A percentile compares a stretch with the other conserved stretches of the same genome.
phyloP scores from a whole-genome alignment of 345 rosid species.

The Triadica sebifera region DNA sequence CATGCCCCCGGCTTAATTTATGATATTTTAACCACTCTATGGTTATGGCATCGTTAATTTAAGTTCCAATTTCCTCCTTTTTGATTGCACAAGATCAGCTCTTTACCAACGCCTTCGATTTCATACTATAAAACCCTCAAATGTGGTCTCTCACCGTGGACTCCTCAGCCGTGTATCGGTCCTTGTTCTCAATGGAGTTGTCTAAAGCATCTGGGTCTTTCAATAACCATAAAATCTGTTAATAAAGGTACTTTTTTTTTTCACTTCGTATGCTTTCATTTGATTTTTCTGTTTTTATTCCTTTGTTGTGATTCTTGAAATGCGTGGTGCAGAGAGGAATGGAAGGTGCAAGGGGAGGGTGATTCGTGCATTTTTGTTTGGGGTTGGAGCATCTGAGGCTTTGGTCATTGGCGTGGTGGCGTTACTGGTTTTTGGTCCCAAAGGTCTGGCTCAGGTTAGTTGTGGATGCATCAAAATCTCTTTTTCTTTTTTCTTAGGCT shows the following conservation, averaged over 20 bases:
- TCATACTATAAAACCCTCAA: slow-evolving; percentile 34
- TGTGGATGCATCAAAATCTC: neutral
- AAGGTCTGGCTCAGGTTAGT: slow-evolving; percentile 96
- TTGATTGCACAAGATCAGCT: slow-evolving; percentile 36
- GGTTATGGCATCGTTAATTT: slow-evolving; percentile 52
- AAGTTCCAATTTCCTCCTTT: slow-evolving; percentile 23
- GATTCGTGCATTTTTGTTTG: slow-evolving; percentile 77
- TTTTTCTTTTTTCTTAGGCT: too few relatives aligned
- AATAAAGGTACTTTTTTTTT: slow-evolving; percentile 49
- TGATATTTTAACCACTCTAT: slow-evolving; percentile 20
- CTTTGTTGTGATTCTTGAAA: slow-evolving; percentile 4
- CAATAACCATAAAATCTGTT: slow-evolving; percentile 44
- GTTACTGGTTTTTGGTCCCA: slow-evolving; percentile 96
- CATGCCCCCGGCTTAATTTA: too few relatives aligned
- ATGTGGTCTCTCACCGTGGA: slow-evolving; percentile 29
- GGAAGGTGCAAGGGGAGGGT: slow-evolving; percentile 40
- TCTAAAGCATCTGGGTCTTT: slow-evolving; percentile 63
- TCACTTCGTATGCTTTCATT: neutral
- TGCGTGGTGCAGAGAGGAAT: slow-evolving; percentile 52
- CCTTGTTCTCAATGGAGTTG: slow-evolving; percentile 64
- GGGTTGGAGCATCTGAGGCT: slow-evolving; percentile 99
- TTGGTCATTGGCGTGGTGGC: slow-evolving; percentile 97
- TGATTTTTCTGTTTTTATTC: neutral
- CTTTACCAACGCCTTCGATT: slow-evolving; percentile 19
- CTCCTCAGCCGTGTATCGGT: slow-evolving; percentile 39